Percentiles rank a stretch among this genome's conserved stretches.
Evolutionary conservation across 495 filamentous ascomycete species (phyloP).

Genomic region (Xylaria venustula): DNA sequence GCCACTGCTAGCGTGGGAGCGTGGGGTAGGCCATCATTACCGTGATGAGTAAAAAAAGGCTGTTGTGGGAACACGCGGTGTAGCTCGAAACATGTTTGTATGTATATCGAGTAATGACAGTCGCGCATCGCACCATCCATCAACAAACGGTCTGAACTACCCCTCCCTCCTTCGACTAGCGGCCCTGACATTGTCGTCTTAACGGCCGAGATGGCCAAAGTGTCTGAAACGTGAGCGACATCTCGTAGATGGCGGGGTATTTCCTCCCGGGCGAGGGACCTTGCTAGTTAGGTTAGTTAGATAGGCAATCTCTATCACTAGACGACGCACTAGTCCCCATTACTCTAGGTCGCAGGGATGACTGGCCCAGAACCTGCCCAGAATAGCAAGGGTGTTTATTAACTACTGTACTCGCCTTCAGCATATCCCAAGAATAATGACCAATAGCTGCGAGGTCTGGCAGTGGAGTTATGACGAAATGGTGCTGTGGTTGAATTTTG

Average conservation of each 20-base stretch:
- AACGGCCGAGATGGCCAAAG: too few relatives aligned
- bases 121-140: not conserved
- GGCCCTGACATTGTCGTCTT: too few relatives aligned
- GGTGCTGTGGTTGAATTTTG: not conserved
- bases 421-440: not conserved
- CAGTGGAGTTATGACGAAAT: conserved; percentile 11
- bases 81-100: not conserved
- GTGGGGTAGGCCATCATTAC: conserved; percentile 2
- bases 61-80: not conserved
- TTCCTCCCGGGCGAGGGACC: not conserved
- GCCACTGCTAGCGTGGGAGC: too few relatives aligned
- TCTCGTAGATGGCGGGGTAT: conserved; percentile 14
- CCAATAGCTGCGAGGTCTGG: too few relatives aligned
- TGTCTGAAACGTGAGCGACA: not conserved
- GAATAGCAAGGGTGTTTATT: not conserved
- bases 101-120: not conserved
- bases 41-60: not conserved
- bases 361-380: too few relatives aligned
- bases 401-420: too few relatives aligned
- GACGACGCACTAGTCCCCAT: too few relatives aligned
- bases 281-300: not conserved
- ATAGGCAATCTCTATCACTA: not conserved
- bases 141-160: not conserved
- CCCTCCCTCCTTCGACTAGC: not conserved
- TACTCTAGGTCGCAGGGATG: not conserved